phyloP scores from a whole-genome alignment of 495 filamentous ascomycete genomes.

The Halenospora varia region DNA sequence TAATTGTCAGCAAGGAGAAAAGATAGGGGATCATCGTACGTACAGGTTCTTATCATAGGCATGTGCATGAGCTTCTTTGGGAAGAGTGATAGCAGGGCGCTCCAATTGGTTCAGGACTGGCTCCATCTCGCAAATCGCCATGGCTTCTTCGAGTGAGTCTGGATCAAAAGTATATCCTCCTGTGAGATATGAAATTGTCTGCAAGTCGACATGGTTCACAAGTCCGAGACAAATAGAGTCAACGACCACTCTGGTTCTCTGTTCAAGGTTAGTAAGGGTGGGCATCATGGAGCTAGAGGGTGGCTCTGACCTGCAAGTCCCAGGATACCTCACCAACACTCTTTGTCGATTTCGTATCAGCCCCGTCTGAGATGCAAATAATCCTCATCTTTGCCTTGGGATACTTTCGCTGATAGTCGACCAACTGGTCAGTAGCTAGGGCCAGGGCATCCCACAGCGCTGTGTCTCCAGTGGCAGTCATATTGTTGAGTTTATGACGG shows the following conservation, averaged over 20 bases:
- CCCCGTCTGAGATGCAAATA: conserved; percentile 28
- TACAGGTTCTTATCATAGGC: not conserved
- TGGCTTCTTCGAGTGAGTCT: conserved; percentile 23
- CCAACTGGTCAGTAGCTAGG: conserved; percentile 24
- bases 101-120: conserved; percentile 27
- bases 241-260: conserved; percentile 22
- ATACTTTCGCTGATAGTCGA: conserved; percentile 23
- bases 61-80: conserved; percentile 4
- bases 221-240: conserved; percentile 27
- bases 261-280: not conserved
- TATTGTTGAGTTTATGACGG: conserved; percentile 21
- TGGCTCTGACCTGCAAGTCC: not conserved
- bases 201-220: conserved; percentile 20
- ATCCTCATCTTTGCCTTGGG: conserved; percentile 29
- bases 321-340: conserved; percentile 6
- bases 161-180: conserved; percentile 28
- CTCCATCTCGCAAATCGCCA: conserved; percentile 32
- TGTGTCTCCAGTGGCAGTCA: conserved; percentile 26
- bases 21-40: too few species aligned
- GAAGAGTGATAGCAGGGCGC: conserved; percentile 19
- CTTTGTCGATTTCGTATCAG: conserved; percentile 24
- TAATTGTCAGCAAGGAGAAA: not conserved
- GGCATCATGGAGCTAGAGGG: not conserved
- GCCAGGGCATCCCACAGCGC: conserved; percentile 27
- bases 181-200: conserved; percentile 24